phyloP scores from a whole-genome alignment of 768 basidiomycete species.

The Gelatoporia subvermispora region DNA sequence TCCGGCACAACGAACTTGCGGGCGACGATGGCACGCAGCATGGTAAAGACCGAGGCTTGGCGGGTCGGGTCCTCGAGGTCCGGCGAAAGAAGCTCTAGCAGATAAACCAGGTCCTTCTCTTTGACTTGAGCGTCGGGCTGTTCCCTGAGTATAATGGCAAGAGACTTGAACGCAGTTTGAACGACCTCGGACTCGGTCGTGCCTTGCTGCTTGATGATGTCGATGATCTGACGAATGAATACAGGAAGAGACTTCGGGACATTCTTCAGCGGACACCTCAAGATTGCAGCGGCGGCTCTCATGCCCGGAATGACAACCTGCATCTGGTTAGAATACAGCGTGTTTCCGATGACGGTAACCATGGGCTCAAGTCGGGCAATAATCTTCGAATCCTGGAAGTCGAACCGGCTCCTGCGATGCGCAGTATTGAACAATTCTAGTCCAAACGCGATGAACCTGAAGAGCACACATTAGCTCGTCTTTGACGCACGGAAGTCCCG shows the following conservation, averaged over 20 bases:
- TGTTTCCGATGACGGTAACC: slow-evolving; percentile 83
- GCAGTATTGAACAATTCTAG: slow-evolving; percentile 88
- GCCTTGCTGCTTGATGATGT: slow-evolving; percentile 76
- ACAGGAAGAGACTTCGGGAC: slow-evolving; percentile 75
- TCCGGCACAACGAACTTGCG: slow-evolving; percentile 93
- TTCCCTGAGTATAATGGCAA: slow-evolving; percentile 88
- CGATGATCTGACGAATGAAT: slow-evolving; percentile 77
- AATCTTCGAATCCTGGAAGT: slow-evolving; percentile 70
- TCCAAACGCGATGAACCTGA: slow-evolving; percentile 88
- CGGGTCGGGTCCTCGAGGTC: slow-evolving; percentile 87
- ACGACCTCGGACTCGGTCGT: slow-evolving; percentile 87
- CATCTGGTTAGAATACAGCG: slow-evolving; percentile 79
- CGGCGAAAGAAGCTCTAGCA: slow-evolving; percentile 81
- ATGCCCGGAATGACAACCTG: slow-evolving; percentile 72
- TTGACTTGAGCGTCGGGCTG: slow-evolving; percentile 75
- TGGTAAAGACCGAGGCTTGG: slow-evolving; percentile 80
- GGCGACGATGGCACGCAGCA: slow-evolving; percentile 86
- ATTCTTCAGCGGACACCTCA: slow-evolving; percentile 77
- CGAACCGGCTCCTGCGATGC: slow-evolving; percentile 78
- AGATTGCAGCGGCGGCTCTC: slow-evolving; percentile 74
- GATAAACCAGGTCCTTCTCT: slow-evolving; percentile 83
- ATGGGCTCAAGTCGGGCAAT: slow-evolving; percentile 84
- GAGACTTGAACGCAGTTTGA: slow-evolving; percentile 82
- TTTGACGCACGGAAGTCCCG: too few species aligned
- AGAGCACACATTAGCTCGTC: too few species aligned